Evolutionary conservation across 345 rosid genomes (phyloP).

Genomic region (Euphorbia lathyris): DNA sequence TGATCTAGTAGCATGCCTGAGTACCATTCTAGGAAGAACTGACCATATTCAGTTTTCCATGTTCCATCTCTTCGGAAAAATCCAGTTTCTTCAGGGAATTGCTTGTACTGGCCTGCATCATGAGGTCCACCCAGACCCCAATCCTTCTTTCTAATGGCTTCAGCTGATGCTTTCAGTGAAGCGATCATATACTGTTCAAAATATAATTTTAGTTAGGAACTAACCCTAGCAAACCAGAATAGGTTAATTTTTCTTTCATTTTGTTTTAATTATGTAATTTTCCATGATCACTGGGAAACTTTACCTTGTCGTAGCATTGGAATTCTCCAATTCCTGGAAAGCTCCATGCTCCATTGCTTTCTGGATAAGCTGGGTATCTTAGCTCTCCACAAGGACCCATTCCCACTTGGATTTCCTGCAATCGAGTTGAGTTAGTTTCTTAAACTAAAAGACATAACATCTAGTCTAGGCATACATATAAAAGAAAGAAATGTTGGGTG

Average conservation of each 20-base stretch:
- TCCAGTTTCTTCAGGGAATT: constrained; percentile 77
- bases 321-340: constrained; percentile 98
- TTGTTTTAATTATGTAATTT: not conserved
- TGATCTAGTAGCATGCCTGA: constrained; percentile 71
- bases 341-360: constrained; percentile 90
- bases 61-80: constrained; percentile 83
- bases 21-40: constrained; percentile 91
- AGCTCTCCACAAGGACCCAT: constrained; percentile 98
- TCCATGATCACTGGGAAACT: constrained; percentile 4
- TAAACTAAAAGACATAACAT: not conserved
- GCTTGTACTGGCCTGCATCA: constrained; percentile 86
- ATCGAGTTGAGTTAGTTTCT: constrained; percentile 13
- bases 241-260: not conserved
- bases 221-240: not conserved
- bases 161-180: constrained; percentile 80
- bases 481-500: not conserved
- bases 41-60: constrained; percentile 83
- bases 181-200: constrained; percentile 79
- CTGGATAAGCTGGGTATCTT: constrained; percentile 92
- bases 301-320: constrained; percentile 96
- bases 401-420: constrained; percentile 96
- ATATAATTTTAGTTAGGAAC: constrained; percentile 21
- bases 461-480: not conserved
- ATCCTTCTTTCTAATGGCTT: constrained; percentile 50
- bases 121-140: constrained; percentile 88